Evolutionary conservation across 345 rosid species (phyloP), one percentile per base, ranked within the genome.

Genomic region (Arabis alpina): DNA sequence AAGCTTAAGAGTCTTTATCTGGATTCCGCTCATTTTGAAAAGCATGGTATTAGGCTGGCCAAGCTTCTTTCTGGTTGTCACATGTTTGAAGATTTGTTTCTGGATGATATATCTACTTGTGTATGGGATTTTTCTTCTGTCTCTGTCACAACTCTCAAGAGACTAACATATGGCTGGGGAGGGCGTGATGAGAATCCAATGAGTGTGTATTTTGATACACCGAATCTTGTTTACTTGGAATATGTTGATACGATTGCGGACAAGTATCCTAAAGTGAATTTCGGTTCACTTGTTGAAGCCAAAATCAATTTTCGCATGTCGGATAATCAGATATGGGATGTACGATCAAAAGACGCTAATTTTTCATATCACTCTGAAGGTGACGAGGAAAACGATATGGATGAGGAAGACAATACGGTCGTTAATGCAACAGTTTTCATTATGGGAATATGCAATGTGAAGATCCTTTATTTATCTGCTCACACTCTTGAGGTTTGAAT

Each of bases 231-330:
- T 5, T 63, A 62, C 3, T 54, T 72, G 0, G 69, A 71, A 3
- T 44, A 10, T 7, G 2, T 55, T 23, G 69, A 61, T 34, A 2
- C 9, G 42, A 25, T 61, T 42, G 76, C 76, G 10, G 30, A 3
- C 19, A 42, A 62, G 32, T 71, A 71, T 54, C 63, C 63, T 3
- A 23, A 53, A 54, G 19, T 12, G 55, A 54, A 34, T 1, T 55
- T 71, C 36, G 56, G 44, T 53, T 62, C 63, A 2, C 69, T 71
- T 54, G 63, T 62, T 7, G 76, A 62, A 62, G 76, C 69, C 54
- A 53, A 36, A 2, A 0, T 71, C 32, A 68, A 44, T 15, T 3
- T 71, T 61, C 59, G 45, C 10, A 51, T 61, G 61, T 41, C 61
- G 51, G 9, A 11, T 51, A 1, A 9, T 56, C 68, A 48, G 11